These are phyloP conservation scores for Exophiala alcalophila DNA, from an alignment of 2,329 filamentous ascomycete species.

Conservation along the genomic window DNA sequence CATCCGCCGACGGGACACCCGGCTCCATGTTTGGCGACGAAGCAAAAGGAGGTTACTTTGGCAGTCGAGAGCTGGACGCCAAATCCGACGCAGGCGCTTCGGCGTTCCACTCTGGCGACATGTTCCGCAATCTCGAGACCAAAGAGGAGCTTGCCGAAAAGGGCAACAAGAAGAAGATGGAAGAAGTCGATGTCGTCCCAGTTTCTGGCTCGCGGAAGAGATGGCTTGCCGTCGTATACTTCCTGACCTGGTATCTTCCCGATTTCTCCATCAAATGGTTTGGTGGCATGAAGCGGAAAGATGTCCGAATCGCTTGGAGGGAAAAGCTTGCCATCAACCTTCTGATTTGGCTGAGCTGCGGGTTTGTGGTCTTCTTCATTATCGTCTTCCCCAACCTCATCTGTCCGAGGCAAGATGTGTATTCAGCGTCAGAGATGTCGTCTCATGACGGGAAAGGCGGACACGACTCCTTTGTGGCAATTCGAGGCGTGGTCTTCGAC, in stretches of 20 bases:
- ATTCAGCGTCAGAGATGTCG: slow-evolving; percentile 71
- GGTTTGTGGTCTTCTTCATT: slow-evolving; percentile 79
- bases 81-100: slow-evolving; percentile 90
- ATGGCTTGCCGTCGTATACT: slow-evolving; percentile 81
- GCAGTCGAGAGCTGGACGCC: slow-evolving; percentile 71
- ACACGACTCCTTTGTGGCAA: slow-evolving; percentile 65
- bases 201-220: slow-evolving; percentile 79
- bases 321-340: slow-evolving; percentile 98
- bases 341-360: slow-evolving; percentile 87
- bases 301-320: slow-evolving; percentile 88
- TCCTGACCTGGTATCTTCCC: slow-evolving; percentile 82
- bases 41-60: slow-evolving; percentile 78
- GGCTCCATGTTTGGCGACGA: slow-evolving; percentile 69
- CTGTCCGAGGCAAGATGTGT: slow-evolving; percentile 89
- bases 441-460: slow-evolving; percentile 68
- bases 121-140: slow-evolving; percentile 97
- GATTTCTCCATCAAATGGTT: slow-evolving; percentile 74
- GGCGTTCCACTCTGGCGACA: slow-evolving; percentile 87
- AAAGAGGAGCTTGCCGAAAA: slow-evolving; percentile 93
- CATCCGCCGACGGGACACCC: slow-evolving; percentile 45
- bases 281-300: slow-evolving; percentile 85
- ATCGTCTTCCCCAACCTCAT: slow-evolving; percentile 82
- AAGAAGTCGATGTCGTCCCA: slow-evolving; percentile 81
- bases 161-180: slow-evolving; percentile 82
- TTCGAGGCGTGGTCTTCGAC: slow-evolving; percentile 88